Conservation (phyloP, 1,139 yeast species). For the Schwanniomyces etchellsii region DNA sequence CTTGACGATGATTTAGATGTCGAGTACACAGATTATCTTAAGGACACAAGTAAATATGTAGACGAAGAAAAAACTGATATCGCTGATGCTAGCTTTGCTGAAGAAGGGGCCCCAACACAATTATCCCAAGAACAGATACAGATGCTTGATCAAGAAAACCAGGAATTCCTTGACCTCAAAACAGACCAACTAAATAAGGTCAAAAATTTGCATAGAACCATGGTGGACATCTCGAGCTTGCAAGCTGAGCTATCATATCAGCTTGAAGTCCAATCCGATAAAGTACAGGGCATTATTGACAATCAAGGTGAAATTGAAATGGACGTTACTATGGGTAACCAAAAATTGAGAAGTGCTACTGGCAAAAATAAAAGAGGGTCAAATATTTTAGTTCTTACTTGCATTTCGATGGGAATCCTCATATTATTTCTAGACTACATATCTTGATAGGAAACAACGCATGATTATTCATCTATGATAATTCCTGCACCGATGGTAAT, state of each 20-base stretch:
- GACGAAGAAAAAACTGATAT: constrained; percentile 2
- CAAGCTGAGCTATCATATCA: constrained; percentile 77
- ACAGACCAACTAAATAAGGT: constrained; percentile 65
- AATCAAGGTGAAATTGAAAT: constrained; percentile 66
- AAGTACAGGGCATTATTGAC: constrained; percentile 60
- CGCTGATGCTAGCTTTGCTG: constrained; percentile 2
- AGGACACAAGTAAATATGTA: no score
- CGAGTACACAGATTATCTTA: constrained; percentile 9
- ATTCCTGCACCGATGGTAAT: constrained; percentile 84
- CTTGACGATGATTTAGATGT: constrained; percentile 26
- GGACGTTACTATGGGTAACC: constrained; percentile 72
- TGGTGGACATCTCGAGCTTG: constrained; percentile 72
- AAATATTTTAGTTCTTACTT: constrained; percentile 54
- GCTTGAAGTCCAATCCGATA: constrained; percentile 69
- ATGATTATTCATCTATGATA: constrained; percentile 23
- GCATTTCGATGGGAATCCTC: constrained; percentile 57
- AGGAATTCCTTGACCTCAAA: constrained; percentile 55
- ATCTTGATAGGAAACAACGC: constrained; percentile 18
- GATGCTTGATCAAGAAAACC: constrained; percentile 67
- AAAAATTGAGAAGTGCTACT: constrained; percentile 66
- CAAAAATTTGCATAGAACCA: constrained; percentile 66
- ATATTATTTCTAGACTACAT: constrained; percentile 60
- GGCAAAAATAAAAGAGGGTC: constrained; percentile 67
- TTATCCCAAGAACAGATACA: constrained; percentile 57
- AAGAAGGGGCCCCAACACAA: constrained; percentile 3